Evolutionary conservation across 1,284 basidiomycete genomes (phyloP), one percentile per base, ranked within the genome.

Genomic region (Cryptococcus sp.): DNA sequence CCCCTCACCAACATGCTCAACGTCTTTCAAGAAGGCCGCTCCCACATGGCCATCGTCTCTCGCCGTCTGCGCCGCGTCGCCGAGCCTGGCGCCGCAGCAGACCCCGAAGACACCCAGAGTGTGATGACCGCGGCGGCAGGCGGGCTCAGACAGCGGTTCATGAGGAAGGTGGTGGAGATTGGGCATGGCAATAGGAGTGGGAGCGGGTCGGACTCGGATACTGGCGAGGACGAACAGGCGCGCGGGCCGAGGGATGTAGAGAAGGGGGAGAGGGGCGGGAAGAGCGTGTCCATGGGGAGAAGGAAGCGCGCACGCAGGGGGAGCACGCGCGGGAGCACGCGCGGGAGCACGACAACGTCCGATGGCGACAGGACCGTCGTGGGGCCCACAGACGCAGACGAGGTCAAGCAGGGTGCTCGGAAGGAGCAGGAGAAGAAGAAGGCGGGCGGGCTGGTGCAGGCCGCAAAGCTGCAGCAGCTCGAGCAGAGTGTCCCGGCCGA

Each of bases 11-110:
- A 89, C 40, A 89, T 94, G 62, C 82, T 95, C 52, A 91, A 94
- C 72, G 87, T 83, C 59, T 95, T 95, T 76, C 91, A 94, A 73
- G 90, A 93, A 70, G 91, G 68, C 37, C 83, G 89, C 40, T 89
- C 87, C 43, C 91, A 95, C 71, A 91, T 95, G 82, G 92, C 92
- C 33, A 87, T 94, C 62, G 90, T 95, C 60, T 85, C 84, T 56
- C 83, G 87, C 46, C 59, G 63, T 80, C 82, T 66, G 53, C 46
- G 66, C 55, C 36, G 60, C 36, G 60, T 70, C 47, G n/a, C n/a
- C n/a, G 67, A 71, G 40, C 48, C 48, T 6, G 45, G 16, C 8
- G 48, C 35, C 15, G 12, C 15, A 4, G 58, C 56, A 50, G 66
- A 63, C 18, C 59, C 60, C 23, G 65, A 62, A 36, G 68, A 70